These are phyloP conservation scores for Pyricularia sp. DNA, from an alignment of 2,329 filamentous ascomycete genomes.

Conservation along the genomic window DNA sequence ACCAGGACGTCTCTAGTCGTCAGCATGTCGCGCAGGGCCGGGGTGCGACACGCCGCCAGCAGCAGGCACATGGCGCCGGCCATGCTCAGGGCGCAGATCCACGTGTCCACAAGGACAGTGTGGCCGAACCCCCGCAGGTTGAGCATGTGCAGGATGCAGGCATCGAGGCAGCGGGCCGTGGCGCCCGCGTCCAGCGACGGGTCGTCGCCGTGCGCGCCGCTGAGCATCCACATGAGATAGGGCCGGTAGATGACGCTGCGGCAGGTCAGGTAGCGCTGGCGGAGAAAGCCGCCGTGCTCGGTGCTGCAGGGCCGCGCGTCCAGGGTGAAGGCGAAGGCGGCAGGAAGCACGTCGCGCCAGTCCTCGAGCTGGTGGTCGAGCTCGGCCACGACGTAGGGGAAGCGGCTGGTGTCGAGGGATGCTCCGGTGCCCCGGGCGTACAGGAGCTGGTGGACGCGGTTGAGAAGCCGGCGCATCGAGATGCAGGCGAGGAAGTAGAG, in stretches of 20 bases:
- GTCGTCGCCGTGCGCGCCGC: constrained; percentile 18
- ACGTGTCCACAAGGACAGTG: constrained; percentile 42
- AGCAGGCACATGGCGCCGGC: constrained; percentile 38
- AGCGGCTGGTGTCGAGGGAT: constrained; percentile 31
- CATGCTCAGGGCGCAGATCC: constrained; percentile 45
- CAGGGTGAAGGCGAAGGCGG: constrained; percentile 30
- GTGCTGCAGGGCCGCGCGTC: constrained; percentile 19
- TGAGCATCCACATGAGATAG: constrained; percentile 39
- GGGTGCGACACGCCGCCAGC: constrained; percentile 32
- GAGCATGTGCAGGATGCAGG: constrained; percentile 37
- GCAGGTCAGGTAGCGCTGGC: constrained; percentile 41
- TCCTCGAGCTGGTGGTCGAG: constrained; percentile 38
- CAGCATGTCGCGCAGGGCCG: constrained; percentile 26
- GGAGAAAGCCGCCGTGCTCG: constrained; percentile 35
- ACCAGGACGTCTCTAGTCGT: constrained; percentile 23
- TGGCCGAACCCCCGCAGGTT: constrained; percentile 38
- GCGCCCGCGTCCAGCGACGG: constrained; percentile 23
- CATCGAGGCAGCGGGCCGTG: constrained; percentile 35
- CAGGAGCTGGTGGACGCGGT: constrained; percentile 37
- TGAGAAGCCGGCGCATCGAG: constrained; percentile 37
- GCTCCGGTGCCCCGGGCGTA: constrained; percentile 36
- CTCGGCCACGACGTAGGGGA: constrained; percentile 37
- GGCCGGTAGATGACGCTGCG: constrained; percentile 42
- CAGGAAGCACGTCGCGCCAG: constrained; percentile 36
- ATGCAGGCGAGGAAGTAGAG: constrained; percentile 46